Percentiles rank a stretch among this genome's conserved stretches.
Conservation (phyloP, 176 grass and related monocot species). For the Echinochloa phyllopogon region DNA sequence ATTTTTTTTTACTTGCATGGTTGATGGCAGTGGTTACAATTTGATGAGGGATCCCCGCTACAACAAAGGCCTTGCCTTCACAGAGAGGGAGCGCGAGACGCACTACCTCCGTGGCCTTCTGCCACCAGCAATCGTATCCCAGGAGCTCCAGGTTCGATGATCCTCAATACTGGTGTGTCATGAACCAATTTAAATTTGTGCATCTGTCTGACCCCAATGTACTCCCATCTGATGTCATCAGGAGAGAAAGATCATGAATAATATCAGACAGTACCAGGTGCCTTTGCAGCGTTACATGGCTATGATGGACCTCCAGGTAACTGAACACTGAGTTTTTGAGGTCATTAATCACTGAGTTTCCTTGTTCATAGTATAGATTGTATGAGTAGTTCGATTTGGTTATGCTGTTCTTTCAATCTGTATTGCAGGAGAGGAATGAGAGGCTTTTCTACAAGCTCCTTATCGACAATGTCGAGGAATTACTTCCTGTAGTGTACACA, state of each 20-base stretch:
- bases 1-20: neutral
- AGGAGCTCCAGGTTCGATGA: constrained; percentile 78
- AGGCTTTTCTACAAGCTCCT: constrained; percentile 98
- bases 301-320: constrained; percentile 93
- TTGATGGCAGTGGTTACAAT: constrained; percentile 62
- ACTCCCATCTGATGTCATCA: constrained; percentile 39
- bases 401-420: constrained; percentile 15
- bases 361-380: constrained; percentile 29
- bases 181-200: neutral
- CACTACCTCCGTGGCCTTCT: constrained; percentile 86
- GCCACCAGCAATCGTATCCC: constrained; percentile 62
- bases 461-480: constrained; percentile 89
- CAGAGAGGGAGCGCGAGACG: constrained; percentile 66
- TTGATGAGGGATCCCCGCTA: constrained; percentile 85
- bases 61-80: constrained; percentile 87
- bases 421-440: constrained; percentile 87
- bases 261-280: constrained; percentile 78
- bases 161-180: neutral
- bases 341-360: constrained; percentile 39
- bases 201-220: constrained; percentile 11
- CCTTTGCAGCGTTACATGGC: constrained; percentile 87
- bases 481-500: constrained; percentile 94
- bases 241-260: constrained; percentile 95
- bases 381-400: neutral
- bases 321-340: constrained; percentile 38